Base-by-base conservation (phyloP, 2,329 filamentous ascomycete species). In the Talaromyces sp. region DNA sequence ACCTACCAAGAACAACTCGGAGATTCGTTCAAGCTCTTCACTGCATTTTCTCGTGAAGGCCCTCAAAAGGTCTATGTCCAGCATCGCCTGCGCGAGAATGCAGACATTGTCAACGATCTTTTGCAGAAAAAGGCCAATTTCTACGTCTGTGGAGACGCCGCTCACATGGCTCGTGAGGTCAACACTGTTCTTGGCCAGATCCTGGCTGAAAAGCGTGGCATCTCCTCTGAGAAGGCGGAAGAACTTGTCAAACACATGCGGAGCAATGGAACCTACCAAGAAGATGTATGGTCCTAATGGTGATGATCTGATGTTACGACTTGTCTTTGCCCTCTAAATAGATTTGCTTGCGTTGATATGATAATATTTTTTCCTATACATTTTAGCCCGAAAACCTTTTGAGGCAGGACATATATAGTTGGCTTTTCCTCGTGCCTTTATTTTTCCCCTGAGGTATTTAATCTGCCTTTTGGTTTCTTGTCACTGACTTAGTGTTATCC, bases 211-310 rank as follows among this genome's bases (percentile, higher is more conserved):
- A 85, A 96, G 75, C 86, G 95, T 59, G 89, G 89, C 57, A 84
- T 98, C 62, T 83, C 91, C 1, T 89, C 93, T 70, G 82, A 88
- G 65, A 96, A 96, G 84, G 95, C 87, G 15, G 95, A 99, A 78
- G 93, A 98, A 73, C 88, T 97, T 71, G 92, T 99, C 64, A 99
- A 98, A 85, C 88, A 88, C 70, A 97, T 99, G 93, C 88, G 95
- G 72, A 88, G 90, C 67, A 88, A 89, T 66, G 97, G 96, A 77
- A 91, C 95, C 77, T 99, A 99, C 82, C 96, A 99, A 84, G 95
- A 88, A 73, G 85, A 88, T 73, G 85, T 88, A 9, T 88, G 85
- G 85, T 87, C 85, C 74, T 88, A 73, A 62, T 63, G 59, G 44
- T 57, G 55, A 53, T 32, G 27, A 30, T 32, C 25, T 53, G 15